Evolutionary conservation across 306 rosid genomes (phyloP), one percentile per base, ranked within the genome.

Genomic region (Myrica gale): DNA sequence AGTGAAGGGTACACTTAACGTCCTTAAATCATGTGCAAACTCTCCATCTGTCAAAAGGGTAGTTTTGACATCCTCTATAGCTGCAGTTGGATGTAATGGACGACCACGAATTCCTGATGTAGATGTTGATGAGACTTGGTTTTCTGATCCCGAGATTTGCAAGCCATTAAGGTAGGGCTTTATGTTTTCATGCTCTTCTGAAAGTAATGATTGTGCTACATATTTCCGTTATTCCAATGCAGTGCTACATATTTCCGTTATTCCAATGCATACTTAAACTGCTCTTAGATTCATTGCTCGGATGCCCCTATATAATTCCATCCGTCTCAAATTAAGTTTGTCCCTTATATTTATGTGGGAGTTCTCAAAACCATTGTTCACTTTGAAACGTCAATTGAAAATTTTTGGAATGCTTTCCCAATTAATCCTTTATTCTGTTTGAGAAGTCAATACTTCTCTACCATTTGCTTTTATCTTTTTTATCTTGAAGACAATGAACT

Each of bases 11-110:
- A 8, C 47, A 44, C 47, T 44, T 8, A 44, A 44, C 9, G 47
- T 44, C 9, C 47, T 44, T 44, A 44, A 44, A 8, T 44, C 47
- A 8, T 44, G 47, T 44, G 47, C 47, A 44, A 44, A 44, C 5
- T 44, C 47, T 44, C 9, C 5, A 44, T 44, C 47, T 44, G 47
- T 87, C 51, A 44, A 44, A 44, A 5, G 5, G 47, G 47, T 44
- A 44, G 47, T 44, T 44, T 8, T 44, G 47, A 84, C 90, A 53
- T 87, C 90, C 11, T 87, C 90, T 0, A 43, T 44, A 44, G 47
- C 47, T 44, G 47, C 90, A 7, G 85, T 87, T 61, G 75, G 74
- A 23, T 80, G 9, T 48, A 82, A 77, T 66, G 83, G 47, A 44
- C 5, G 47, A 44, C 47, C 47, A 2, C 47, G 7, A 44, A 44